Base-by-base conservation (phyloP, 2,329 filamentous ascomycete species). In the Arthrobotrys conoides region DNA sequence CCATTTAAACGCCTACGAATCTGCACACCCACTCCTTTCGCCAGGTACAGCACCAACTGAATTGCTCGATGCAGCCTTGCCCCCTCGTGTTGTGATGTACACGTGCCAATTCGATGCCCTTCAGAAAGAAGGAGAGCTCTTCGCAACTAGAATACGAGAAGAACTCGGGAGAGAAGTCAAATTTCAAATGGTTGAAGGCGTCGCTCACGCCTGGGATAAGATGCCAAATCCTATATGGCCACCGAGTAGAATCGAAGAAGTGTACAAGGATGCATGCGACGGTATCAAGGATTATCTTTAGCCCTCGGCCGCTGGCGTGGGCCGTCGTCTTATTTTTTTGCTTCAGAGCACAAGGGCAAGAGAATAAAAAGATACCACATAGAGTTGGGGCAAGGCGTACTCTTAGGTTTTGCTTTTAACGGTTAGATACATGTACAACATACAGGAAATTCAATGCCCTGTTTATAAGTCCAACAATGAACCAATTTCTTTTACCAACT, bases 141-240 rank as follows among this genome's bases (percentile, higher is more conserved):
- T 94, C 79, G 87, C 89, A 9, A 86, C 89, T 61, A 86, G 91
- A 22, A 83, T 93, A 6, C 83, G 85, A 61, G 82, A 84, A 0
- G 85, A 86, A 0, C 83, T 89, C 1, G 85, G 85, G 20, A 91
- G 90, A 84, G 86, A 86, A 3, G 88, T 91, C 0, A 84, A 86
- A 63, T 90, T 90, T 80, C 87, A 87, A n/a, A 87, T 90, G 84
- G 86, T 91, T 1, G 84, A 86, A 1, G 88, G 86, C 1, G 89
- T 90, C 20, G 86, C 87, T 27, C 90, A 91, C 82, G 90, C 87
- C 0, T 92, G 90, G 87, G 90, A 92, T 81, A 92, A 91, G 84
- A 88, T 87, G 27, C 89, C 90, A 0, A 91, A 90, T 81, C 75
- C 75, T 8, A 48, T 78, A 5, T 86, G 86, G 73, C 86, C 87